Percentiles rank a stretch among this genome's conserved stretches.
Conservation (phyloP, 2,329 filamentous ascomycete genomes). For the Fusarium anguioides region DNA sequence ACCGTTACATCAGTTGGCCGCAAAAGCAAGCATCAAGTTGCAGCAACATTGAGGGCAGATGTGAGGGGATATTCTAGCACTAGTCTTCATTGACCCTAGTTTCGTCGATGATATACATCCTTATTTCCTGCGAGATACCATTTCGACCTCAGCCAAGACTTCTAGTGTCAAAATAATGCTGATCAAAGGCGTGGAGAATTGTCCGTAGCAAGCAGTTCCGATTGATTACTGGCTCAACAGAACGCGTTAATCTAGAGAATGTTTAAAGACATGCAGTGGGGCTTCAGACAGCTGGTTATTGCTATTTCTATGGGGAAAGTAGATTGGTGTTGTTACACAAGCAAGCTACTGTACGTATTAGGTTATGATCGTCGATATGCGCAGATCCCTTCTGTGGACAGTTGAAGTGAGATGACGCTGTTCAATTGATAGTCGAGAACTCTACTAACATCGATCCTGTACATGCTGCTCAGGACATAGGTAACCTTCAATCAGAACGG, state of each 20-base stretch:
- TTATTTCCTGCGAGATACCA: constrained; percentile 20
- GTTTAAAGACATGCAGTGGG: constrained; percentile 23
- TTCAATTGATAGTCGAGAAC: background rate
- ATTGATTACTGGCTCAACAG: constrained; percentile 2
- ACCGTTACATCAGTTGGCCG: background rate
- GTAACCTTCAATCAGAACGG: background rate
- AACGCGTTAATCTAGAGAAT: background rate
- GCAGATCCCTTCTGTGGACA: constrained; percentile 15
- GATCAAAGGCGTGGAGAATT: constrained; percentile 7
- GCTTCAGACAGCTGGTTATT: constrained; percentile 8
- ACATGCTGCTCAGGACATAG: background rate
- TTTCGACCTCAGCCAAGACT: constrained; percentile 8
- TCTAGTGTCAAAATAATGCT: constrained; percentile 3
- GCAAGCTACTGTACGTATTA: constrained; percentile 16
- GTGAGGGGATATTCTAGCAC: constrained; percentile 7
- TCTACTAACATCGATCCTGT: background rate
- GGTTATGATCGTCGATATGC: constrained; percentile 27
- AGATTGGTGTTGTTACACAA: constrained; percentile 31
- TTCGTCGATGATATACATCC: constrained; percentile 10
- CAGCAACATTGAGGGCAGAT: constrained; percentile 11
- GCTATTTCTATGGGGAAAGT: constrained; percentile 6
- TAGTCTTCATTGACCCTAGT: constrained; percentile 25
- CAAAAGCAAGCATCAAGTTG: constrained; percentile 21
- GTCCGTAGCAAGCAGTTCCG: background rate
- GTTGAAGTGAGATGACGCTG: constrained; percentile 7